A percentile compares a stretch with the other conserved stretches of the same genome.
Evolutionary conservation across 2,329 filamentous ascomycete species (phyloP).

Genomic region (Akanthomyces dipterigenus): DNA sequence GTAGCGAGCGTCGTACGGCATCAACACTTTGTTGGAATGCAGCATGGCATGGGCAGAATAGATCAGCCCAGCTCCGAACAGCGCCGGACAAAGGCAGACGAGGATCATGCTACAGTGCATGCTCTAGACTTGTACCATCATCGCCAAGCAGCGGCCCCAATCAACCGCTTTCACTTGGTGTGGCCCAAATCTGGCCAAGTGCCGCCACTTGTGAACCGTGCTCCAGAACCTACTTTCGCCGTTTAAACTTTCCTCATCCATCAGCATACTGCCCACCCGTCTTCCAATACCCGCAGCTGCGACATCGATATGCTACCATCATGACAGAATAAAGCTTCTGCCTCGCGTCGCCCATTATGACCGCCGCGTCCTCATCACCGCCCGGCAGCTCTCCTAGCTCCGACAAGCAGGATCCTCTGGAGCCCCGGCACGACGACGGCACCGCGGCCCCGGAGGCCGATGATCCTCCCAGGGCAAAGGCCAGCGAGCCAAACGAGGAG

Average conservation of each 20-base stretch:
- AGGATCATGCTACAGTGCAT: no score
- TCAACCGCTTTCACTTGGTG: neutral
- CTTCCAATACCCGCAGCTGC: neutral
- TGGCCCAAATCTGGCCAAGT: neutral
- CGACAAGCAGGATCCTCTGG: neutral
- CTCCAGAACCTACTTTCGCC: neutral
- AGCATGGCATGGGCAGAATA: neutral
- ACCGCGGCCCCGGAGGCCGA: neutral
- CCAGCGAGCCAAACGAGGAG: neutral
- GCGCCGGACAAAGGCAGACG: no score
- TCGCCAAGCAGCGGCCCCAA: neutral
- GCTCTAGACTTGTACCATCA: neutral
- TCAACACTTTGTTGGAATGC: neutral
- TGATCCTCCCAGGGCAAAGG: neutral
- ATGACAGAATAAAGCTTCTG: neutral
- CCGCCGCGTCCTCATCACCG: neutral
- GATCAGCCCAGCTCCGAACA: neutral
- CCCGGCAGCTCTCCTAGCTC: neutral
- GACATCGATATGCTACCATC: neutral
- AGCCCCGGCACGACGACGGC: neutral
- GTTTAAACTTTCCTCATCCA: neutral
- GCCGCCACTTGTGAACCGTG: neutral
- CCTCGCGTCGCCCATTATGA: neutral
- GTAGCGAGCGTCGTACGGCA: neutral
- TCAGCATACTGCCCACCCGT: neutral